These are phyloP conservation scores for Trichosporon sp. DNA, from an alignment of 1,284 basidiomycete genomes.

Conservation along the genomic window DNA sequence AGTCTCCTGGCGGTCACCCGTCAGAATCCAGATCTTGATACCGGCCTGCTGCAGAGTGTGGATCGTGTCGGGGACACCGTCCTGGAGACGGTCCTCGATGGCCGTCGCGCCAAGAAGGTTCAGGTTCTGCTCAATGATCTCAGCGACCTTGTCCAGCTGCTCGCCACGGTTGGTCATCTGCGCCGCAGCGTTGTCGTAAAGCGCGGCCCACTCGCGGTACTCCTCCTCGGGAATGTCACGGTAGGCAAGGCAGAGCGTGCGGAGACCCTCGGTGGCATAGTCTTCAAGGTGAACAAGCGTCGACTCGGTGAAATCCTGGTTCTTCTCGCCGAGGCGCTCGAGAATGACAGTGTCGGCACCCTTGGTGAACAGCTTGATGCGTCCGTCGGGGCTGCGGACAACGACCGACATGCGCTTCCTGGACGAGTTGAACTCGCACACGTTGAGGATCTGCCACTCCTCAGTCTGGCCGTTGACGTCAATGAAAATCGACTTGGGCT, in stretches of 20 bases:
- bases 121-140: conserved; percentile 92
- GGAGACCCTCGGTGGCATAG: conserved; percentile 93
- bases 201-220: conserved; percentile 82
- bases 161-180: conserved; percentile 91
- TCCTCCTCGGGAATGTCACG: conserved; percentile 88
- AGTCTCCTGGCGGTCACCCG: conserved; percentile 97
- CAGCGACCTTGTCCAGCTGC: conserved; percentile 90
- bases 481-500: conserved; percentile 92
- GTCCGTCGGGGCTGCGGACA: conserved; percentile 82
- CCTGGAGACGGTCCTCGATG: conserved; percentile 97
- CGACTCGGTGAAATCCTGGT: conserved; percentile 79
- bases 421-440: conserved; percentile 98
- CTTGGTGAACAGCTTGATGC: conserved; percentile 94
- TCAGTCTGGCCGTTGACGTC: conserved; percentile 71
- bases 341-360: conserved; percentile 97
- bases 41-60: conserved; percentile 97
- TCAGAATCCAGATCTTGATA: conserved; percentile 99
- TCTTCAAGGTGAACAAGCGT: conserved; percentile 93
- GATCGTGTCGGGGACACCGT: conserved; percentile 97
- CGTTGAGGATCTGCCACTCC: conserved; percentile 91
- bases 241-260: conserved; percentile 94
- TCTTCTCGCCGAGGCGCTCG: conserved; percentile 72
- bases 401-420: conserved; percentile 97
- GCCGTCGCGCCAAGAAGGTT: conserved; percentile 93
- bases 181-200: conserved; percentile 88